Conservation (phyloP, 352 stramenopile genomes). For the Phytopythium chamaehyphon region DNA sequence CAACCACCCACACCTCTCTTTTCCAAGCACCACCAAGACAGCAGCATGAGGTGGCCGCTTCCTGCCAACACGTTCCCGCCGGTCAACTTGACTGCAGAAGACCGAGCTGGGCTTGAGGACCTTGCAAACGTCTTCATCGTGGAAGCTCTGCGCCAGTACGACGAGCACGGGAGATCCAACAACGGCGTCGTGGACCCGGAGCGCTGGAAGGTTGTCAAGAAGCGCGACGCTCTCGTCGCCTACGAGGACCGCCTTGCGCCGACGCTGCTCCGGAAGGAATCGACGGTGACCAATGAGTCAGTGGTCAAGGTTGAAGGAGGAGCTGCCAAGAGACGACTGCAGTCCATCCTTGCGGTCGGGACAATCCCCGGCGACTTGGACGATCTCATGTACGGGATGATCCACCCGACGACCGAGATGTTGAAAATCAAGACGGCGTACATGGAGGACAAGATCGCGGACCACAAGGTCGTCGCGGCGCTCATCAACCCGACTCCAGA, state of each 20-base stretch:
- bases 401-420: slow-evolving; percentile 38
- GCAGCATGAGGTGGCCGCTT: slow-evolving; percentile 26
- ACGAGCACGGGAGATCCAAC: slow-evolving; percentile 21
- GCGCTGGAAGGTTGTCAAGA: slow-evolving; percentile 31
- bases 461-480: slow-evolving; percentile 33
- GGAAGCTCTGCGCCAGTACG: slow-evolving; percentile 24
- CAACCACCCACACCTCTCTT: neutral
- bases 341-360: slow-evolving; percentile 26
- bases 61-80: slow-evolving; percentile 27
- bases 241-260: slow-evolving; percentile 19
- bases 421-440: slow-evolving; percentile 53
- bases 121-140: slow-evolving; percentile 24
- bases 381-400: slow-evolving; percentile 50
- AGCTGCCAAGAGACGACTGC: slow-evolving; percentile 6
- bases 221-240: slow-evolving; percentile 20
- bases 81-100: slow-evolving; percentile 20
- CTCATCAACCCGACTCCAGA: slow-evolving; percentile 31
- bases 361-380: slow-evolving; percentile 34
- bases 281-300: neutral
- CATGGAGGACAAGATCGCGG: slow-evolving; percentile 36
- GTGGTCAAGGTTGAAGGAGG: neutral
- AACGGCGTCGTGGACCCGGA: slow-evolving; percentile 19
- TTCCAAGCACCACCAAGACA: neutral
- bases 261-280: slow-evolving; percentile 3
- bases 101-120: slow-evolving; percentile 17